Evolutionary conservation across 345 rosid genomes (phyloP), one percentile per base, ranked within the genome.

Genomic region (Salix brachista): DNA sequence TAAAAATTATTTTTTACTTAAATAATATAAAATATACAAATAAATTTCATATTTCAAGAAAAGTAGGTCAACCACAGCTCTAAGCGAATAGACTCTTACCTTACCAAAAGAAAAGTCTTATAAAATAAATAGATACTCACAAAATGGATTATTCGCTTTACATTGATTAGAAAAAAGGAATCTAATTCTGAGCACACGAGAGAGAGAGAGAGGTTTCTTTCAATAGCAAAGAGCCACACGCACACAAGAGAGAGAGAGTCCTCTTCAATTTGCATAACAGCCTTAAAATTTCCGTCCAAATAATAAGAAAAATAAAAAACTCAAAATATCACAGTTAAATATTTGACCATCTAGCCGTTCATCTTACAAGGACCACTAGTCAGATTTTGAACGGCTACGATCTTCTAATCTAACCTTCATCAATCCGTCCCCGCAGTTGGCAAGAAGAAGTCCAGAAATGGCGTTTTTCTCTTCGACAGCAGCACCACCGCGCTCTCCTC

Each of bases 391-490:
- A 58, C 64, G 28, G 64, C 26, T 8, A 11, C 37, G 68, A 42
- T 61, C 25, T 23, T 23, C 21, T 41, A 32, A 70, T 76, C 41
- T 26, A 52, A 66, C 64, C 28, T 23, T 23, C 0, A 58, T 23
- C 28, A 5, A 58, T 58, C 64, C 23, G 10, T n/a, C 5, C 16
- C 23, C 28, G 16, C 0, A 3, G 16, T 0, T 11, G 46, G 46
- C 14, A 0, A 42, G 46, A 13, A 3, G 46, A 42, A 58, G 28
- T 58, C 64, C 52, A n/a, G 16, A 79, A n/a, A 90, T 89, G 92
- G 90, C 91, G 50, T 78, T 58, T 4, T 10, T 86, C 71, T 76
- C 90, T 61, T 85, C 87, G 60, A 69, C 83, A 42, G 66, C 86
- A 34, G 14, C 74, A 48, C 8, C 68, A 2, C 56, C 84, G 52